Evolutionary conservation across 495 filamentous ascomycete species (phyloP).

Genomic region (Glonium stellatum): DNA sequence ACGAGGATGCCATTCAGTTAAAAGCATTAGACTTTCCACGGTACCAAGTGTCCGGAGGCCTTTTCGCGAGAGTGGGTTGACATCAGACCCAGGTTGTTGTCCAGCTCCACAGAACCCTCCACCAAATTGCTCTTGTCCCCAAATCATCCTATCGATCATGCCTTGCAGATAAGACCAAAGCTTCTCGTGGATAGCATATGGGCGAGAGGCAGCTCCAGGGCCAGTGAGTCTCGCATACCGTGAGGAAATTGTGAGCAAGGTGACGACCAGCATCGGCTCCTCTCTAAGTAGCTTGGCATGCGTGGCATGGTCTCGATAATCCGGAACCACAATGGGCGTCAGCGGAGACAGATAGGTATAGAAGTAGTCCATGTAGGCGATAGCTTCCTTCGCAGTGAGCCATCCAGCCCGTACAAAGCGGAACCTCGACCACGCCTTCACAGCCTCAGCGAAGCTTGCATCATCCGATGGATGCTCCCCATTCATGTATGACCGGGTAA

Average conservation of each 20-base stretch:
- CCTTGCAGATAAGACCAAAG: constrained; percentile 91
- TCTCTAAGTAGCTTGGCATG: constrained; percentile 74
- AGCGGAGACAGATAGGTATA: constrained; percentile 82
- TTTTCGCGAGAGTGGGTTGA: constrained; percentile 44
- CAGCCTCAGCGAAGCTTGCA: constrained; percentile 50
- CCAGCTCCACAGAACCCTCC: constrained; percentile 79
- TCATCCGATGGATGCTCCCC: constrained; percentile 20
- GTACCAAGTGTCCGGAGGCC: constrained; percentile 86
- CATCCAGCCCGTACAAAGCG: constrained; percentile 92
- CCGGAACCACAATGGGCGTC: constrained; percentile 83
- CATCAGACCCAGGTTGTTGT: constrained; percentile 36
- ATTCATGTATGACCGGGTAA: constrained; percentile 6
- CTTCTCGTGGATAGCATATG: constrained; percentile 87
- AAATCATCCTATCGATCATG: constrained; percentile 90
- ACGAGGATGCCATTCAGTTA: constrained; percentile 95
- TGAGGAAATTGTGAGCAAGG: constrained; percentile 82
- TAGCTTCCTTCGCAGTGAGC: constrained; percentile 89
- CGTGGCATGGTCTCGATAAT: constrained; percentile 65
- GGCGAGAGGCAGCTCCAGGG: constrained; percentile 74
- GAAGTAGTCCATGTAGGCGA: constrained; percentile 91
- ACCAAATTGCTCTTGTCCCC: constrained; percentile 91
- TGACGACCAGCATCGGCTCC: constrained; percentile 86
- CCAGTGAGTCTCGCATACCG: constrained; percentile 71
- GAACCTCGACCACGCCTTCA: constrained; percentile 81
- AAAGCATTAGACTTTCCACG: constrained; percentile 83